Conservation (phyloP, 208 protist genomes). For the Porcisia deanei region DNA sequence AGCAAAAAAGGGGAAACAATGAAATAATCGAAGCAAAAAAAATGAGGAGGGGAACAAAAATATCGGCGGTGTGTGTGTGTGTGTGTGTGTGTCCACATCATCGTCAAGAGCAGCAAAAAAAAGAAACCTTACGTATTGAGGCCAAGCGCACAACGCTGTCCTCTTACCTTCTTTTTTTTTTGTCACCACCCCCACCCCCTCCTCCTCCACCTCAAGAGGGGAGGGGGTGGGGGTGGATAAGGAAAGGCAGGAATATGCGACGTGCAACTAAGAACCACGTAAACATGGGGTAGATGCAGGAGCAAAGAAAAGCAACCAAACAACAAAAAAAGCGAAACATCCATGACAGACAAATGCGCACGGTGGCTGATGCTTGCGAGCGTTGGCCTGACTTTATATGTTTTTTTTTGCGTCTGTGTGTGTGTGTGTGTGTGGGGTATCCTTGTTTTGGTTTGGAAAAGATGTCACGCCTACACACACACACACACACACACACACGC, state of each 20-base stretch:
- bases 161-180: too few species aligned
- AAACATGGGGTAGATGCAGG: not conserved
- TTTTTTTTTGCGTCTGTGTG: not conserved
- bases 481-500: too few species aligned
- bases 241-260: not conserved
- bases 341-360: not conserved
- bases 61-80: too few species aligned
- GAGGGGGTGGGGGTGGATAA: not conserved
- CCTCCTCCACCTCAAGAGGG: not conserved
- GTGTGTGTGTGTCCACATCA: too few species aligned
- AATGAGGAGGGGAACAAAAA: too few species aligned
- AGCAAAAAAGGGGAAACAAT: too few species aligned
- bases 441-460: too few species aligned
- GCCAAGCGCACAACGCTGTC: too few species aligned
- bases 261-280: not conserved
- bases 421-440: not conserved
- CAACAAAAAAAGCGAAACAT: not conserved
- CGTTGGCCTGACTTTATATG: not conserved
- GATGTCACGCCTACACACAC: too few species aligned
- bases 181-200: not conserved
- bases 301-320: not conserved
- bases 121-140: too few species aligned
- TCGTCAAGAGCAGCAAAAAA: too few species aligned
- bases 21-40: too few species aligned
- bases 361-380: not conserved